Conservation (phyloP, 495 filamentous ascomycete genomes). For the Aspergillus sclerotiicarbonarius region DNA sequence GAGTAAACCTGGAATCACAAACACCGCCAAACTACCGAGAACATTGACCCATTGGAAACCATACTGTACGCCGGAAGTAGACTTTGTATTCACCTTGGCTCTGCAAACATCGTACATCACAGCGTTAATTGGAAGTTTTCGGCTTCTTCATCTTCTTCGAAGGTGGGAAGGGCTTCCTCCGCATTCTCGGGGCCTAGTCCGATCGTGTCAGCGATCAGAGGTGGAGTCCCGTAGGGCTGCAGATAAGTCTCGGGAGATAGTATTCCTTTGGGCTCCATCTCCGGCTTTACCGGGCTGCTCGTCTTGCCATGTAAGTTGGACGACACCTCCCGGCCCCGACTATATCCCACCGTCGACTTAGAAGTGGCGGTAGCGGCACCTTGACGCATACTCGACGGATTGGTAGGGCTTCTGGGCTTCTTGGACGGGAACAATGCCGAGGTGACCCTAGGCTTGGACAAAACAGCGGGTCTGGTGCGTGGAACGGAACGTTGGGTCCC, state of each 20-base stretch:
- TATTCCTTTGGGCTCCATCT: slow-evolving; percentile 21
- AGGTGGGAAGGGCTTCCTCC: slow-evolving; percentile 31
- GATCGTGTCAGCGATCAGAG: slow-evolving; percentile 44
- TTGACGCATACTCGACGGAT: slow-evolving; percentile 55
- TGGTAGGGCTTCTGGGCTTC: slow-evolving; percentile 41
- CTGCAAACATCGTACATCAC: slow-evolving; percentile 18
- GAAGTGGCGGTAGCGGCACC: slow-evolving; percentile 65
- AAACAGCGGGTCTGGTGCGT: slow-evolving; percentile 36
- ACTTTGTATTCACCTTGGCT: neutral
- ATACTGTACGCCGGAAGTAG: neutral
- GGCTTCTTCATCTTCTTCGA: slow-evolving; percentile 43
- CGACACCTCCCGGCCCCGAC: slow-evolving; percentile 67
- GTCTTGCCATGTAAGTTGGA: slow-evolving; percentile 38
- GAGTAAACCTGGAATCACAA: neutral
- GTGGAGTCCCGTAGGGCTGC: slow-evolving; percentile 40
- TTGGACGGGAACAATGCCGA: slow-evolving; percentile 38
- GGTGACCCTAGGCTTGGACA: slow-evolving; percentile 35
- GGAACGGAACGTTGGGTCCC: slow-evolving; percentile 33
- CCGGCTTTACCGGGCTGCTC: slow-evolving; percentile 14
- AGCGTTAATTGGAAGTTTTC: slow-evolving; percentile 45
- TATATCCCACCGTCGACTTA: slow-evolving; percentile 76
- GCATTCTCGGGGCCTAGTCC: slow-evolving; percentile 4
- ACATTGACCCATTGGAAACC: neutral
- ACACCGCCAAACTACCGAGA: neutral
- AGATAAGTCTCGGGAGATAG: slow-evolving; percentile 45